Evolutionary conservation across 192 early-diverging fungal species (phyloP), one percentile per base, ranked within the genome.

Genomic region (Coemansia sp.): DNA sequence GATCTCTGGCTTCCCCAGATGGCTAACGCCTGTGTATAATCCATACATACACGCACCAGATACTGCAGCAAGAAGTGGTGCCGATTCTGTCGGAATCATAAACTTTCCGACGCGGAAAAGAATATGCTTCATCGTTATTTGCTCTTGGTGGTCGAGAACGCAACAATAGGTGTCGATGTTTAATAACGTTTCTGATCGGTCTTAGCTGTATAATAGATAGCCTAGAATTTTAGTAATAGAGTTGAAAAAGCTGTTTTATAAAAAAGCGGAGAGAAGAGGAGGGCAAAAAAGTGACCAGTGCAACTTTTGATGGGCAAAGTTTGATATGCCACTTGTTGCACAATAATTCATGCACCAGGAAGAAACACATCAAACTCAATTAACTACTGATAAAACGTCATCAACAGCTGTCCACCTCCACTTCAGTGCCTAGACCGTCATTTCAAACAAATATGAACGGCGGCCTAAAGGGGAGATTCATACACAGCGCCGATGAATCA

Each of bases 21-120:
- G 66, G 15, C 63, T 61, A 2, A 64, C 15, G 2, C 57, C 72
- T 2, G 72, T 74, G 52, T 60, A 68, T 0, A 37, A 33, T n/a
- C 72, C 72, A 11, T 64, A 74, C 9, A 38, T 7, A n/a, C 55
- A 4, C 13, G 58, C 50, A 8, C 57, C 52, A 2, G 57, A 34
- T 6, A 64, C 37, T 15, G 48, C 42, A 4, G 42, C 23, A 5
- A 74, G 4, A 30, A 74, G 28, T 13, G 66, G 61, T 7, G 37
- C 53, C 17, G 30, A 31, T 52, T 74, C 72, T 29, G n/a, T 6
- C 15, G 65, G 50, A 30, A 74, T 28, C 28, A 44, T 42, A 34
- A 74, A 14, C n/a, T 19, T 19, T 17, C 72, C 66, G n/a, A 74
- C n/a, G 2, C 53, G 47, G 61, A 68, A 74, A n/a, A 64, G 31